A percentile compares a stretch with the other conserved stretches of the same genome.
Evolutionary conservation across 2,329 filamentous ascomycete genomes (phyloP).

Genomic region (Colletotrichum coccodes): DNA sequence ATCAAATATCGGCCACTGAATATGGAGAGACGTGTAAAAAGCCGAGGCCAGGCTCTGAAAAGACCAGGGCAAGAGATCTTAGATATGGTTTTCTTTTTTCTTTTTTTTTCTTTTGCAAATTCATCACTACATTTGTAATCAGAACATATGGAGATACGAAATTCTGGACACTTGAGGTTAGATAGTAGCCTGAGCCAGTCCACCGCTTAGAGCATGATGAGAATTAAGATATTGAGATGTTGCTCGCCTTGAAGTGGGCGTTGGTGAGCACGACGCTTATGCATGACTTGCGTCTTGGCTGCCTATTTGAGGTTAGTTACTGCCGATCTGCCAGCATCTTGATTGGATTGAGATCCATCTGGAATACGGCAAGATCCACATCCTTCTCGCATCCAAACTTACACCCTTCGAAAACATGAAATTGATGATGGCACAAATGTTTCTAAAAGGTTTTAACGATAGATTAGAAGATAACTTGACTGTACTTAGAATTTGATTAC

Average conservation of each 20-base stretch:
- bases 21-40: background rate
- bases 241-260: background rate
- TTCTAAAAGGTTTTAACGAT: too few relatives aligned
- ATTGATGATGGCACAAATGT: too few relatives aligned
- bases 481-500: background rate
- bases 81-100: too few relatives aligned
- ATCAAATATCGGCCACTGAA: background rate
- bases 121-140: constrained; percentile 4
- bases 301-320: background rate
- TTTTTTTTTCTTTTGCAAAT: too few relatives aligned
- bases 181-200: accelerated
- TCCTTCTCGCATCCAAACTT: background rate
- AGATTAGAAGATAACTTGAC: background rate
- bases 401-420: background rate
- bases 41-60: background rate
- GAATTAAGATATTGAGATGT: too few relatives aligned
- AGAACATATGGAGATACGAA: background rate
- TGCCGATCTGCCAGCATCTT: accelerated
- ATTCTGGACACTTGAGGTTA: background rate
- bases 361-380: background rate
- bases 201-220: background rate
- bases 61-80: background rate
- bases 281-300: constrained; percentile 14
- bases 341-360: background rate
- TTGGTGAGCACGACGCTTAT: background rate